Conservation (phyloP, 1,284 basidiomycete species). For the Chondrostereum purpureum region DNA sequence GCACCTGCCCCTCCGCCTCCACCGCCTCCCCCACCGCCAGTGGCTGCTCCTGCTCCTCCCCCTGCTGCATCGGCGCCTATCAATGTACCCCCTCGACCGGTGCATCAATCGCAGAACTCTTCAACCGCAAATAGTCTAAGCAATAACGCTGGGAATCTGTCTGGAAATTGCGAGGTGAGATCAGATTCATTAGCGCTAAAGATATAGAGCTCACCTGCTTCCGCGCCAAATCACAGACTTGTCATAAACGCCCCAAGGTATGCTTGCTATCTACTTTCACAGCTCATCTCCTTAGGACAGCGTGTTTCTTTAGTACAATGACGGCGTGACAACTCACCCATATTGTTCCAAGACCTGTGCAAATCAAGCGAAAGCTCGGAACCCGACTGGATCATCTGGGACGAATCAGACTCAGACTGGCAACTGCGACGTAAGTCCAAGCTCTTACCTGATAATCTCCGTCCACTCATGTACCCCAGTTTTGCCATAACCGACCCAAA, state of each 20-base stretch:
- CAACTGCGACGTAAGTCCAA: slow-evolving; percentile 32
- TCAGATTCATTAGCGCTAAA: no score
- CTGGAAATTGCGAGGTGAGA: no score
- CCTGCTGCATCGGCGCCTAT: slow-evolving; percentile 9
- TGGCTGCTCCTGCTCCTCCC: slow-evolving; percentile 17
- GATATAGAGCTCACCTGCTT: no score
- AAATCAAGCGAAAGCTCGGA: slow-evolving; percentile 24
- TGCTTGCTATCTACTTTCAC: no score
- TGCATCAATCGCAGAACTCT: neutral
- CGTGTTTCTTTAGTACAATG: slow-evolving; percentile 22
- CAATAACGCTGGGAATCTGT: no score
- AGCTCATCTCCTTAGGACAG: no score
- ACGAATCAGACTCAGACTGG: slow-evolving; percentile 12
- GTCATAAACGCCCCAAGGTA: slow-evolving; percentile 44
- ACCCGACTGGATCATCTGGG: slow-evolving; percentile 7
- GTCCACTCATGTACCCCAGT: slow-evolving; percentile 17
- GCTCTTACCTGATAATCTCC: slow-evolving; percentile 1
- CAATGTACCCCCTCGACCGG: slow-evolving; percentile 3
- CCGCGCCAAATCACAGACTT: slow-evolving; percentile 33
- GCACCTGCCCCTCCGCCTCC: slow-evolving; percentile 20
- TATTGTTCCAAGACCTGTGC: slow-evolving; percentile 42
- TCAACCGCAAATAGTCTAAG: neutral
- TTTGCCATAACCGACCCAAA: slow-evolving; percentile 47
- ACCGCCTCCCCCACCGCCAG: slow-evolving; percentile 20
- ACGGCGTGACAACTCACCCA: slow-evolving; percentile 35